Conservation (phyloP, 148 eudicot genomes). For the Vaccinium vitisidaea region DNA sequence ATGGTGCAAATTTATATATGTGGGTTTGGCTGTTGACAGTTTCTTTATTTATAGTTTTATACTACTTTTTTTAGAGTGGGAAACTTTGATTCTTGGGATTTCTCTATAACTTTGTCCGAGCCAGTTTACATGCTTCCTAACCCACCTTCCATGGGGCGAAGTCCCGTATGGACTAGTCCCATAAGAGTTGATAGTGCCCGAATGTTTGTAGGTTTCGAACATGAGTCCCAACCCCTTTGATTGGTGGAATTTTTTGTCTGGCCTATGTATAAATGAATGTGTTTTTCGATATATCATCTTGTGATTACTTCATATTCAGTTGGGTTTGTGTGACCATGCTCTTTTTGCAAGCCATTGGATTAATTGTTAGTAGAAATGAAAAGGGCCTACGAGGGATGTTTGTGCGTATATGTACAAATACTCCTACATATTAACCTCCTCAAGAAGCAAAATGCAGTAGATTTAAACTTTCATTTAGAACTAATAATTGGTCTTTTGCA, state of each 20-base stretch:
- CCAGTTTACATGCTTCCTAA: no score
- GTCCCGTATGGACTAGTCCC: no score
- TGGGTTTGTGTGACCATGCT: neutral
- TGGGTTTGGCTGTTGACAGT: neutral
- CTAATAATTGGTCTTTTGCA: neutral
- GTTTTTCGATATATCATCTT: neutral
- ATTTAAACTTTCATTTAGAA: neutral
- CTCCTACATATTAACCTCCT: neutral
- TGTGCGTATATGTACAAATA: neutral
- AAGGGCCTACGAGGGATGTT: neutral
- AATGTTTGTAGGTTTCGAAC: no score
- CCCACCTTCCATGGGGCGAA: no score
- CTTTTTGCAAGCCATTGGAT: neutral
- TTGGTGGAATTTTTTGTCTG: neutral
- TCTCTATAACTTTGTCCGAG: neutral
- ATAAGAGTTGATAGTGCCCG: no score
- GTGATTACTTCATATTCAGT: neutral
- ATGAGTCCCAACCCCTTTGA: no score
- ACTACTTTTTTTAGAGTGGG: neutral
- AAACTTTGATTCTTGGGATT: neutral
- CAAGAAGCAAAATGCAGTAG: neutral
- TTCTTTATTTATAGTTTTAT: neutral
- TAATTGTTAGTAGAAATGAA: neutral
- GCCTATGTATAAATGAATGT: neutral
- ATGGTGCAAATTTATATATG: neutral